Evolutionary conservation across 495 filamentous ascomycete species (phyloP), one percentile per base, ranked within the genome.

Genomic region (Penicillium coprophilum): DNA sequence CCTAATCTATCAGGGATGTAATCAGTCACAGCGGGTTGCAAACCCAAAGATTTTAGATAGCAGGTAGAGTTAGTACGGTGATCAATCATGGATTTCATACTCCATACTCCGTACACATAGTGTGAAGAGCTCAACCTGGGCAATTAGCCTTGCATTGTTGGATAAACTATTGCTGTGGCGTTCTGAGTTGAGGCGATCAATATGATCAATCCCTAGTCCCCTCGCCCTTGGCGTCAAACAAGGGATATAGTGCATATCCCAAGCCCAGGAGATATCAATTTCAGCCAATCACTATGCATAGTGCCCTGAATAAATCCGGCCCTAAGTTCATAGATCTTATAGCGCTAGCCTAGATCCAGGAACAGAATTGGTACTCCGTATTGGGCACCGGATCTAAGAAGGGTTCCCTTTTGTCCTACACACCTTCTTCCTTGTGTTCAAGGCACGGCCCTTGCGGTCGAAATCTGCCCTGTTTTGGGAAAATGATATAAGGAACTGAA

Each of bases 81-180:
- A 31, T n/a, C 20, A 48, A 31, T 27, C 24, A 27, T 27, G 24
- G 24, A 24, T 5, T 24, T 24, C 23, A 24, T 27, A 27, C 24
- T 4, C 4, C 4, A 6, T 27, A 27, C 24, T 27, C 24, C 24
- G 24, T 27, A 32, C 28, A 19, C 20, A 36, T 47, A 36, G 51
- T 11, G 15, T 28, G 40, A 40, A 45, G 17, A 43, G 31, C 32
- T 24, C 27, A 57, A 30, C 43, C 40, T 61, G 53, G 55, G 28
- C 30, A 41, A 49, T 55, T 51, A 41, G 44, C 65, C 65, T 68
- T 68, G 63, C 65, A 58, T 68, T 24, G 13, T n/a, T 8, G n/a
- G 7, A 48, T 49, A 48, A 39, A 60, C 62, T 68, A 68, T 65
- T 54, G 44, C 5, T n/a, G 40, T 66, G 63, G 60, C 58, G 56